Evolutionary conservation across 441 rosid genomes (phyloP).

Genomic region (Croton laevigatus): DNA sequence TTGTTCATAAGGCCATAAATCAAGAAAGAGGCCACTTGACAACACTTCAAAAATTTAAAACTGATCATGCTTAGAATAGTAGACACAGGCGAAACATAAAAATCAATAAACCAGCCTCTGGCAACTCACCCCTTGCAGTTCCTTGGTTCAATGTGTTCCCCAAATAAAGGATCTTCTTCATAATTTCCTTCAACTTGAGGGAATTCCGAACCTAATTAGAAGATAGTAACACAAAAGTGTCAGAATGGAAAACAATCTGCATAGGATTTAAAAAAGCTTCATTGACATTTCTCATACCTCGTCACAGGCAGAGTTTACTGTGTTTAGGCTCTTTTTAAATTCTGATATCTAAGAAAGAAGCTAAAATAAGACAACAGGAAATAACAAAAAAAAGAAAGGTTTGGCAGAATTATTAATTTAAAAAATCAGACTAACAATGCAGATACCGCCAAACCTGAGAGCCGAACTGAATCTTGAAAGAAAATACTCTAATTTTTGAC

Average conservation of each 20-base stretch:
- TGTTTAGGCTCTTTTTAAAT: slow-evolving; percentile 80
- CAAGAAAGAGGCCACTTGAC: background rate
- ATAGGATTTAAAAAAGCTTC: slow-evolving; percentile 21
- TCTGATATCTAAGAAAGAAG: slow-evolving; percentile 57
- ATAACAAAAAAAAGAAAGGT: slow-evolving; percentile 2
- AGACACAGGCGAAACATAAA: background rate
- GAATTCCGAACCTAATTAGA: slow-evolving; percentile 79
- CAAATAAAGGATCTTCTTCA: slow-evolving; percentile 82
- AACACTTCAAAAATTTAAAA: background rate
- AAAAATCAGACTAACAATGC: slow-evolving; percentile 34
- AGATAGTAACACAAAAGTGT: slow-evolving; percentile 16
- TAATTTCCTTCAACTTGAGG: slow-evolving; percentile 76
- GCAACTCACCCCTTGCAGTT: slow-evolving; percentile 85
- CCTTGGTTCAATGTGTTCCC: slow-evolving; percentile 96
- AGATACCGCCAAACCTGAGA: slow-evolving; percentile 82
- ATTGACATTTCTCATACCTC: slow-evolving; percentile 53
- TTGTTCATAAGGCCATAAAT: background rate
- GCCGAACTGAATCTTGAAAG: slow-evolving; percentile 91
- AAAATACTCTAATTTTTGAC: slow-evolving; percentile 91
- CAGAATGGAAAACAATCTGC: slow-evolving; percentile 19
- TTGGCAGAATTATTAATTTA: slow-evolving; percentile 15
- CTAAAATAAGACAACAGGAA: slow-evolving; percentile 16
- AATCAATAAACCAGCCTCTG: slow-evolving; percentile 15
- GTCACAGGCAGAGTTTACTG: slow-evolving; percentile 82
- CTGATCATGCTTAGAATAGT: background rate